Evolutionary conservation across 331 rosid species (phyloP).

Genomic region (Dryas integrifolia): DNA sequence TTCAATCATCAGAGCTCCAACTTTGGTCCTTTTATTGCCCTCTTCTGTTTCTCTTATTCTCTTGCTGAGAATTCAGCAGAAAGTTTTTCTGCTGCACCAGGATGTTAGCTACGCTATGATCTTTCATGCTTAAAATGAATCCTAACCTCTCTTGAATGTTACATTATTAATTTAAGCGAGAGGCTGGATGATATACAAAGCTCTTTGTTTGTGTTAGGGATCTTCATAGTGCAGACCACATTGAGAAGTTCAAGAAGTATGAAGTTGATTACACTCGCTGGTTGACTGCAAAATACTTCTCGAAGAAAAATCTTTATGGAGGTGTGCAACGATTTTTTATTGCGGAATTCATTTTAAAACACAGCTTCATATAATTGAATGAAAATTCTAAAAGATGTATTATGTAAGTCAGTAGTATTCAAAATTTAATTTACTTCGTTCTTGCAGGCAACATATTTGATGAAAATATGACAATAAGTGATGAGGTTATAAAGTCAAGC

Average conservation of each 20-base stretch:
- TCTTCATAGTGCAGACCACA: conserved; percentile 23
- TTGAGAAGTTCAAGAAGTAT: conserved; percentile 49
- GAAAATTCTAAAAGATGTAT: not conserved
- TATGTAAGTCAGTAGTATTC: not conserved
- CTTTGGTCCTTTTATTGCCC: not conserved
- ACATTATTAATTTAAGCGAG: not conserved
- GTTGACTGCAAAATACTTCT: conserved; percentile 51
- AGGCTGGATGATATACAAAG: not conserved
- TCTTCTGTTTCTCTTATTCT: not conserved
- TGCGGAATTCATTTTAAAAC: not conserved
- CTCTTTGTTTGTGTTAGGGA: conserved; percentile 34
- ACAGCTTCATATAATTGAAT: not conserved
- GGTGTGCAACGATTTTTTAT: conserved; percentile 21
- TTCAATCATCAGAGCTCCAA: not conserved
- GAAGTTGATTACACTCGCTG: conserved; percentile 47
- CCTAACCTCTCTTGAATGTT: not conserved
- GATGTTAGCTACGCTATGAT: not conserved
- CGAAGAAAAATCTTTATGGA: conserved; percentile 48
- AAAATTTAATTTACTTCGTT: not conserved
- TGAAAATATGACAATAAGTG: conserved; percentile 26
- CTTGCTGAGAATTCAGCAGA: not conserved
- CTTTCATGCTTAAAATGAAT: not conserved
- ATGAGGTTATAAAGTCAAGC: conserved; percentile 52
- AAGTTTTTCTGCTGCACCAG: not conserved
- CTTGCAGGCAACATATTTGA: conserved; percentile 48